Percentiles rank a stretch among this genome's conserved stretches.
These are phyloP conservation scores for Rhizopogon vinicolor DNA, from an alignment of 768 basidiomycete genomes.

Conservation along the genomic window DNA sequence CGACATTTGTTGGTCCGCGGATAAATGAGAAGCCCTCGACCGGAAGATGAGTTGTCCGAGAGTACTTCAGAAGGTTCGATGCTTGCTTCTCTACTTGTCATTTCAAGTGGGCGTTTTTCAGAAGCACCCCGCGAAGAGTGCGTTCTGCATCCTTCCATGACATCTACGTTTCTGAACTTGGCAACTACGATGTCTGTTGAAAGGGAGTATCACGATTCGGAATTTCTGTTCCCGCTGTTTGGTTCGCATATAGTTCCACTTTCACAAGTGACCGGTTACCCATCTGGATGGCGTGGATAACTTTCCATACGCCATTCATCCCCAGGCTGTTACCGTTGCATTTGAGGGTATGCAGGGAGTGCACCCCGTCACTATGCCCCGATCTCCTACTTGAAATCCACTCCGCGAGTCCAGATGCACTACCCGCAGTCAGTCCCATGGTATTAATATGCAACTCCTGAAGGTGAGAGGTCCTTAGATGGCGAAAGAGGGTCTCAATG, in stretches of 20 bases:
- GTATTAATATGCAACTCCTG: slow-evolving; percentile 50
- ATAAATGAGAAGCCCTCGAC: slow-evolving; percentile 8
- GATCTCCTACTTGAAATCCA: slow-evolving; percentile 42
- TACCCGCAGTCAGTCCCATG: slow-evolving; percentile 38
- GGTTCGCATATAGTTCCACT: slow-evolving; percentile 49
- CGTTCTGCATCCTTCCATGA: slow-evolving; percentile 32
- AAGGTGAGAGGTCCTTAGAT: slow-evolving; percentile 42
- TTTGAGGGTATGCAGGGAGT: slow-evolving; percentile 44
- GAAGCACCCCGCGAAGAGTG: slow-evolving; percentile 32
- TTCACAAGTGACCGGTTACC: slow-evolving; percentile 46
- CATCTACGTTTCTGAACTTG: slow-evolving; percentile 12
- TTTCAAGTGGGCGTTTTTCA: slow-evolving; percentile 44
- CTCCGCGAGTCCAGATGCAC: slow-evolving; percentile 39
- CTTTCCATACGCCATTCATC: slow-evolving; percentile 37
- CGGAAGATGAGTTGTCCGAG: slow-evolving; percentile 44
- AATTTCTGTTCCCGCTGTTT: slow-evolving; percentile 15
- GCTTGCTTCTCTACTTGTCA: slow-evolving; percentile 44
- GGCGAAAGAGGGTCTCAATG: slow-evolving; percentile 42
- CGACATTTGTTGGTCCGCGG: slow-evolving; percentile 11
- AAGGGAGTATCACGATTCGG: slow-evolving; percentile 5
- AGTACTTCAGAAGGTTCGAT: slow-evolving; percentile 42
- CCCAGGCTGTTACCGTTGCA: slow-evolving; percentile 58
- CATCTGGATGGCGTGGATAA: slow-evolving; percentile 43
- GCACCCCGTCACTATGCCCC: slow-evolving; percentile 17
- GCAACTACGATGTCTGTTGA: slow-evolving; percentile 12